phyloP scores from a whole-genome alignment of 108 stramenopile genomes.

The Nannochloropsis gaditana region DNA sequence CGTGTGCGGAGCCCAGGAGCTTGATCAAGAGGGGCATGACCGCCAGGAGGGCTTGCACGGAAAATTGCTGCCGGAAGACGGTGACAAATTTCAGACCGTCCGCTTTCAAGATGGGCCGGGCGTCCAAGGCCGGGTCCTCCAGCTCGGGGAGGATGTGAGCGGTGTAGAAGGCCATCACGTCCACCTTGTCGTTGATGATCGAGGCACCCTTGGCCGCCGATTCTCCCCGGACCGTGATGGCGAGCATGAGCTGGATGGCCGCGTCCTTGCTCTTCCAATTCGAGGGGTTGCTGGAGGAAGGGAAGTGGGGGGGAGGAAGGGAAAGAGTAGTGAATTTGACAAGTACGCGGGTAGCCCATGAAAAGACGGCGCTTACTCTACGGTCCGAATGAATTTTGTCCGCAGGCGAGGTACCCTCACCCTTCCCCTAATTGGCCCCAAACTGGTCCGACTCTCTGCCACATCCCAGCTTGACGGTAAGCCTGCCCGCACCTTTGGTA shows the following conservation, averaged over 20 bases:
- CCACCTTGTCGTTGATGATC: slow-evolving; percentile 69
- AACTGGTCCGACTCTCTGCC: no score
- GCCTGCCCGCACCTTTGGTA: slow-evolving; percentile 46
- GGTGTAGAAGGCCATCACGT: slow-evolving; percentile 79
- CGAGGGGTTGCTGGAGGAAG: slow-evolving; percentile 46
- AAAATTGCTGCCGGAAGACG: slow-evolving; percentile 91
- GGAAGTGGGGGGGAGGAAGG: neutral
- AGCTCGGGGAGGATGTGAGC: slow-evolving; percentile 72
- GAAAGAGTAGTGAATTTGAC: neutral
- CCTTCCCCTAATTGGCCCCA: no score
- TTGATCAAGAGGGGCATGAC: neutral
- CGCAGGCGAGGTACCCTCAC: no score
- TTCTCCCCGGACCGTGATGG: slow-evolving; percentile 73
- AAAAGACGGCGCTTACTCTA: no score
- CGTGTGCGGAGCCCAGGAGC: slow-evolving; percentile 28
- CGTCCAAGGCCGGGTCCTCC: slow-evolving; percentile 65
- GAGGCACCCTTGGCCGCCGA: slow-evolving; percentile 71
- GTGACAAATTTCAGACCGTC: slow-evolving; percentile 84
- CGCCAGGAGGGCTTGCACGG: slow-evolving; percentile 56
- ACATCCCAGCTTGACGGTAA: neutral
- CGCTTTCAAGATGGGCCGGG: slow-evolving; percentile 81
- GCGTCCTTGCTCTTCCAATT: slow-evolving; percentile 89
- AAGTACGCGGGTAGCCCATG: no score
- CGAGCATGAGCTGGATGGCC: slow-evolving; percentile 85
- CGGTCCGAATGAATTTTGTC: no score